Base-by-base conservation (phyloP, 352 stramenopile species). In the Pythium chondricola region DNA sequence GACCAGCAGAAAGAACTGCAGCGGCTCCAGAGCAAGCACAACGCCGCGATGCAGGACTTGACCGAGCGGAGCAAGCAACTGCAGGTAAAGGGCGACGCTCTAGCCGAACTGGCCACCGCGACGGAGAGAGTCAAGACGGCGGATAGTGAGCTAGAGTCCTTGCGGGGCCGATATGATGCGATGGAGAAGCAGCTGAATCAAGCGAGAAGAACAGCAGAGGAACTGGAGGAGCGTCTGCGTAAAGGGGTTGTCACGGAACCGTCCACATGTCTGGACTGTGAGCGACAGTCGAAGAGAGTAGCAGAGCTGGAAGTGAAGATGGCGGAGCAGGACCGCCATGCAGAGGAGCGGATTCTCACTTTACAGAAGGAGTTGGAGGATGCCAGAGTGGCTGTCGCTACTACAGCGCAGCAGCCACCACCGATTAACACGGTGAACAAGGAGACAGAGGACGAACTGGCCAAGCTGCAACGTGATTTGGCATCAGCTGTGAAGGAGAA, bases 1-100 rank as follows among this genome's bases (percentile, higher is more conserved):
- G 69, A 85, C 22, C 46, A 76, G 3, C 63, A 71, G 11, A 61
- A 58, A 2, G 74, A 85, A 26, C 60, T 48, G 6, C 62, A 81
- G 9, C 72, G 68, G 9, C 25, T 81, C 14, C 40, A 69, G 29
- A 32, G 56, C 0, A 71, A 70, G 6, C 58, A 84, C 27, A 65
- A 81, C n/a, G 25, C 43, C 3, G 69, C 67, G 44, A 44, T 84
- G 6, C 48, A 66, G 3, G 69, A 83, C 13, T 49, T 89, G 14
- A 60, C 71, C 17, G 45, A 75, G 0, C 58, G 69, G 18, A 62
- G 72, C 18, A 59, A 68, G 21, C 36, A 72, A 43, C 58, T 82
- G 21, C 63, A 67, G 25, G 33, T 49, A 9, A 54, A 55, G 13
- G 25, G 32, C 13, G 32, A 44, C n/a, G 10, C 29, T 7, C 25